Conservation (phyloP, 371 early-diverging fungal genomes). For the Mycotypha africana region DNA sequence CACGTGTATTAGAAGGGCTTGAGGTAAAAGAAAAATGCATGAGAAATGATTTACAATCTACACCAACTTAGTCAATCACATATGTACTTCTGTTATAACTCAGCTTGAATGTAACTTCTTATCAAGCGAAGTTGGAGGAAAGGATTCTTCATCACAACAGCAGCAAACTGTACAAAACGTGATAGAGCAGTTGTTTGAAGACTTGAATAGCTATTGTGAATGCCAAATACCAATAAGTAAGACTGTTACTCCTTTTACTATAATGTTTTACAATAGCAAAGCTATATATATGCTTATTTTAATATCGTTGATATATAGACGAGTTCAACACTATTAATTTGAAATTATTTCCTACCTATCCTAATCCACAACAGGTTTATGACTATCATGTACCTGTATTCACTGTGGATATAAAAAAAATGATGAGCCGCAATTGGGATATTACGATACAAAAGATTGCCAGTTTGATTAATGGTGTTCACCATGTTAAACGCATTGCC, state of each 20-base stretch:
- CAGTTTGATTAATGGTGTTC: conserved; percentile 69
- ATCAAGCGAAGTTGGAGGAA: conserved; percentile 34
- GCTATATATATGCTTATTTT: too few relatives aligned
- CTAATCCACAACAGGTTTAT: conserved; percentile 67
- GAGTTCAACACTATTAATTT: conserved; percentile 69
- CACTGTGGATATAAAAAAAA: conserved; percentile 58
- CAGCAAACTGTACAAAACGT: conserved; percentile 59
- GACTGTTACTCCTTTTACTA: too few relatives aligned
- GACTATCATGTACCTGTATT: conserved; percentile 85
- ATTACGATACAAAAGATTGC: conserved; percentile 72
- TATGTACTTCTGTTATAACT: too few relatives aligned
- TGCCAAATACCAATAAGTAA: conserved; percentile 84
- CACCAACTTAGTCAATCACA: too few relatives aligned
- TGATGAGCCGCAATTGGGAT: conserved; percentile 78
- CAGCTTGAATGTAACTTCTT: conserved; percentile 75
- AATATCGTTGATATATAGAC: too few relatives aligned
- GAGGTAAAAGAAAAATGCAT: conserved; percentile 48
- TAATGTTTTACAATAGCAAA: too few relatives aligned
- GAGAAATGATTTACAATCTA: too few relatives aligned
- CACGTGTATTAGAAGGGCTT: conserved; percentile 64
- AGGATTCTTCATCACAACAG: too few relatives aligned
- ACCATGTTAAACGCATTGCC: conserved; percentile 69
- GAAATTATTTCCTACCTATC: conserved; percentile 80
- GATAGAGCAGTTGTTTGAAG: conserved; percentile 82
- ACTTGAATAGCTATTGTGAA: conserved; percentile 81